These are phyloP conservation scores for Rhodotorula graminis DNA, from an alignment of 768 basidiomycete species.

Conservation along the genomic window DNA sequence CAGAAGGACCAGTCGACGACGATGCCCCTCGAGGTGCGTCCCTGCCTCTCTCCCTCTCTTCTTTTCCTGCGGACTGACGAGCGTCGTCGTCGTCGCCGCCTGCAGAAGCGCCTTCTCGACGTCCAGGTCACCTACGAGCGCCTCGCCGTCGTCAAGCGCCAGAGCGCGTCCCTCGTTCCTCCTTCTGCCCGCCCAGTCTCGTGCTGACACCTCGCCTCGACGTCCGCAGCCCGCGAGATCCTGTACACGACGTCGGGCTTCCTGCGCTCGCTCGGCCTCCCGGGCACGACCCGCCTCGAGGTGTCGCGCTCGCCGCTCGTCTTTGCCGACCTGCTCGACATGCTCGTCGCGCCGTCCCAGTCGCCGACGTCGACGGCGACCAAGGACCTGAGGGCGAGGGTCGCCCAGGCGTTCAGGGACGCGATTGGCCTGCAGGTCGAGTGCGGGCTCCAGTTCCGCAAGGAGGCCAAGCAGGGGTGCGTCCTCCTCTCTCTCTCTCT, in stretches of 20 bases:
- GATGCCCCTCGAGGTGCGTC: constrained; percentile 5
- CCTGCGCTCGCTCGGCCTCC: constrained; percentile 16
- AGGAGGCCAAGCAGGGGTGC: background rate
- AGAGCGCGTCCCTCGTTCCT: background rate
- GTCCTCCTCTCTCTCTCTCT: background rate
- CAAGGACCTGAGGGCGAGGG: constrained; percentile 11
- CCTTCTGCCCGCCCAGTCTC: background rate
- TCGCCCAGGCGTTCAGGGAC: constrained; percentile 13
- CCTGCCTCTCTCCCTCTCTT: too few species aligned
- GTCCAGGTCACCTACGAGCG: constrained; percentile 21
- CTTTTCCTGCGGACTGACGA: background rate
- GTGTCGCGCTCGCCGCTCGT: constrained; percentile 18
- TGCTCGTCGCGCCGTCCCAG: constrained; percentile 6
- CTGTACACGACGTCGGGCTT: constrained; percentile 22
- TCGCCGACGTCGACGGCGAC: background rate
- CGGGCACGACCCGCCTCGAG: constrained; percentile 15
- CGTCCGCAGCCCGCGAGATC: constrained; percentile 8
- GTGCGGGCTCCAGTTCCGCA: constrained; percentile 8
- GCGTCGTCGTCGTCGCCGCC: too few species aligned
- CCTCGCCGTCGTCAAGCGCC: constrained; percentile 16
- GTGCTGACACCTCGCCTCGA: too few species aligned
- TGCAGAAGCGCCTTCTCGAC: constrained; percentile 10
- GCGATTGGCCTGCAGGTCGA: background rate
- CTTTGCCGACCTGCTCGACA: constrained; percentile 20
- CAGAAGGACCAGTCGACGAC: background rate